phyloP scores from a whole-genome alignment of 805 yeast species.

The Ogataea methanolica region DNA sequence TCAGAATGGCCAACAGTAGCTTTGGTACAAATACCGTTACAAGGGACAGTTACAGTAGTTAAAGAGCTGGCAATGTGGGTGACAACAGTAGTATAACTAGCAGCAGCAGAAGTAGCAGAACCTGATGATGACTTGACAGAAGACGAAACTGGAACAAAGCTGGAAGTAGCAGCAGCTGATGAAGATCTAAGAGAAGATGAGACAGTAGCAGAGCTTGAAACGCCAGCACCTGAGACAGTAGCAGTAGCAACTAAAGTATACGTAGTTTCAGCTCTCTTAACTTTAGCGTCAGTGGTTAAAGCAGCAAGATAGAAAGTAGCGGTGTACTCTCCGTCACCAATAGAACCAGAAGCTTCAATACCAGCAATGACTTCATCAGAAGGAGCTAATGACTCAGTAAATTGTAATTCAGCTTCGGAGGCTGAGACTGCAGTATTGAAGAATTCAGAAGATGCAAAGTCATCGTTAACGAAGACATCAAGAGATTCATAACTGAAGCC shows the following conservation, averaged over 20 bases:
- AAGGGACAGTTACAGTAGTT: slow-evolving; percentile 17
- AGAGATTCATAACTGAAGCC: neutral
- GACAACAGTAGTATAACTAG: neutral
- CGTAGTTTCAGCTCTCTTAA: slow-evolving; percentile 3
- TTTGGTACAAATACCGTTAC: slow-evolving; percentile 9
- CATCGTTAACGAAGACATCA: neutral
- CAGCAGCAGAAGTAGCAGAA: slow-evolving; percentile 8
- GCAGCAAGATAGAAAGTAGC: slow-evolving; percentile 7
- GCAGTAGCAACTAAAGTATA: slow-evolving; percentile 5
- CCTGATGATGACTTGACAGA: slow-evolving; percentile 6
- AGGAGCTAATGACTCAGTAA: neutral
- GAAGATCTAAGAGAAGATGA: neutral
- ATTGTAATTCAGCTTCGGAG: neutral
- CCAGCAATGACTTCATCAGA: neutral
- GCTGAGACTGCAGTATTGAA: neutral
- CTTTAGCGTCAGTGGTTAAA: slow-evolving; percentile 2
- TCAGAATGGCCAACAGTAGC: slow-evolving; percentile 6
- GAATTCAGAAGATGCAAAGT: neutral
- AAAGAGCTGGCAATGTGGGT: slow-evolving; percentile 2
- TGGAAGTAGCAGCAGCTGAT: neutral
- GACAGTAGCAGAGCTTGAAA: neutral
- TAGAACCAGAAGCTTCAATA: neutral
- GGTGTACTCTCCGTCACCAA: neutral
- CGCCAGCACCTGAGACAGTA: slow-evolving; percentile 11
- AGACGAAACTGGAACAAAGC: slow-evolving; percentile 1